These are phyloP conservation scores for Aspergillus terreus DNA, from an alignment of 2,329 filamentous ascomycete genomes.

Conservation along the genomic window DNA sequence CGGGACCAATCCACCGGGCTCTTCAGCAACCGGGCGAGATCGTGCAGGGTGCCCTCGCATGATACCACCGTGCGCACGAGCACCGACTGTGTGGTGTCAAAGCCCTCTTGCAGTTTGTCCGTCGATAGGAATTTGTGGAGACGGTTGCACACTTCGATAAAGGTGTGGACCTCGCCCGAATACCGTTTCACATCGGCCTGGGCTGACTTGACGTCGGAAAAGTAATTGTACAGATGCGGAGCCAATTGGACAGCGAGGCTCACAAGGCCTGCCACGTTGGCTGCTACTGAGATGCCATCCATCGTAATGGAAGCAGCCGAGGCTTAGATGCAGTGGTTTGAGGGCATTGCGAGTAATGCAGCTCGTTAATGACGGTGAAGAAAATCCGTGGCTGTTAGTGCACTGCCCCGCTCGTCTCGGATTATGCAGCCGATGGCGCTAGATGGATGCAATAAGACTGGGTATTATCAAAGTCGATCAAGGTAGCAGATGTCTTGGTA, in stretches of 20 bases:
- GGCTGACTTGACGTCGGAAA: neutral
- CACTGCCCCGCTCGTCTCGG: too few relatives aligned
- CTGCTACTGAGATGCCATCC: neutral
- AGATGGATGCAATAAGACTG: too few relatives aligned
- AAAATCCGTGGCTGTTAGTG: too few relatives aligned
- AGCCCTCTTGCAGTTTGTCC: neutral
- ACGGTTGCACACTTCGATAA: neutral
- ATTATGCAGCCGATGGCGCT: too few relatives aligned
- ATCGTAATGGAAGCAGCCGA: neutral
- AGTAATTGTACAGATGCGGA: constrained; percentile 1
- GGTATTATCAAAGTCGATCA: too few relatives aligned
- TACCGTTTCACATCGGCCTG: neutral
- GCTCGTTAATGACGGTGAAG: too few relatives aligned
- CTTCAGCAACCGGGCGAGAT: neutral
- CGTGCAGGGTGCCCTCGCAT: neutral
- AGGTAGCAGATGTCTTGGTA: too few relatives aligned
- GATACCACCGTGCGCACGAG: neutral
- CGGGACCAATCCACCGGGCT: neutral
- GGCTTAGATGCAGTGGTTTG: neutral
- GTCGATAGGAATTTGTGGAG: neutral
- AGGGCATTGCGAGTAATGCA: neutral
- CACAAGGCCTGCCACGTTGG: neutral
- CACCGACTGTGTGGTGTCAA: neutral
- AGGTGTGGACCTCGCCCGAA: neutral
- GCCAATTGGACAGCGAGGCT: neutral